Conservation (phyloP, 345 rosid genomes). For the Turritis glabra region DNA sequence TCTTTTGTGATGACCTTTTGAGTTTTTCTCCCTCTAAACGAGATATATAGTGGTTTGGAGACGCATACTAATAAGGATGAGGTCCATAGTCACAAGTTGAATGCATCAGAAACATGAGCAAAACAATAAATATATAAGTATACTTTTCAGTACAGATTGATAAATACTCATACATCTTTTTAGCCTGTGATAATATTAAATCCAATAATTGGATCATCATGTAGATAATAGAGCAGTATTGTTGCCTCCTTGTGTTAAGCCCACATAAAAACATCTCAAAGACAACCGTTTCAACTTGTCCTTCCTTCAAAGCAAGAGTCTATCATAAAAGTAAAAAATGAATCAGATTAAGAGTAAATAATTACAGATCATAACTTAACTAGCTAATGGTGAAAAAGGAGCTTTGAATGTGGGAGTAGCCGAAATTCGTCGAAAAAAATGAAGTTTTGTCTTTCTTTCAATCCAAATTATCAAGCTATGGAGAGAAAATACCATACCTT, state of each 20-base stretch:
- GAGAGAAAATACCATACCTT: slow-evolving; percentile 39
- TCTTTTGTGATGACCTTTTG: too few relatives aligned
- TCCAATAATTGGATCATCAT: slow-evolving; percentile 58
- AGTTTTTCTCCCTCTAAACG: too few relatives aligned
- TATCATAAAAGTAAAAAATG: slow-evolving; percentile 30
- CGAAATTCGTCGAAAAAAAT: too few relatives aligned
- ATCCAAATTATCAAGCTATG: neutral
- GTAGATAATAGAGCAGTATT: slow-evolving; percentile 48
- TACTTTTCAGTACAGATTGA: too few relatives aligned
- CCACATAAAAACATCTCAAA: slow-evolving; percentile 52
- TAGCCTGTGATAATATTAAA: slow-evolving; percentile 55
- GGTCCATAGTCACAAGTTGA: neutral
- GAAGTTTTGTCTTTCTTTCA: too few relatives aligned
- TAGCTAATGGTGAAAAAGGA: too few relatives aligned
- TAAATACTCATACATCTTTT: slow-evolving; percentile 48
- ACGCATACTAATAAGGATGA: too few relatives aligned
- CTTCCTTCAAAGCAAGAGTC: slow-evolving; percentile 72
- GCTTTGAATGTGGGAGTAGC: too few relatives aligned
- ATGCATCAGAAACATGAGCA: neutral
- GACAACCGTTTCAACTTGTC: slow-evolving; percentile 62
- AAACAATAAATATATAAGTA: too few relatives aligned
- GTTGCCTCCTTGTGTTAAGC: slow-evolving; percentile 49
- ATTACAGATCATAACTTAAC: neutral
- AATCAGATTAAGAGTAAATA: too few relatives aligned
- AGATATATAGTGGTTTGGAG: too few relatives aligned